phyloP scores from a whole-genome alignment of 73 alveolate species.

The Urostyla sp. region DNA sequence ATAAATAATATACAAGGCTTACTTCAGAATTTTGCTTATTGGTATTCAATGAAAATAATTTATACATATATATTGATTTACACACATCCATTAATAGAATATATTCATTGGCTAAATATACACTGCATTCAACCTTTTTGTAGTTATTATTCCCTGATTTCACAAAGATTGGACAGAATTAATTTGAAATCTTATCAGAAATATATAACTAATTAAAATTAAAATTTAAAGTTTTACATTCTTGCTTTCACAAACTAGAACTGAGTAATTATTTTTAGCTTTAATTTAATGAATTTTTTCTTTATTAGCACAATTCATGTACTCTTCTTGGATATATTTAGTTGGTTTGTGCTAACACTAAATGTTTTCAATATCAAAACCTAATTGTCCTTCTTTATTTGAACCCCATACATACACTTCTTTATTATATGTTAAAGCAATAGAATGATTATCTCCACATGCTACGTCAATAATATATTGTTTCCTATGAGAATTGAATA shows the following conservation, averaged over 20 bases:
- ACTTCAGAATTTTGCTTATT: neutral
- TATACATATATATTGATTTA: constrained; percentile 35
- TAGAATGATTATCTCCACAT: constrained; percentile 73
- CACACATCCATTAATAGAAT: constrained; percentile 35
- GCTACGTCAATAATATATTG: constrained; percentile 62
- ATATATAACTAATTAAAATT: constrained; percentile 20
- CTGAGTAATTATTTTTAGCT: constrained; percentile 38
- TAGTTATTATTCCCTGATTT: neutral
- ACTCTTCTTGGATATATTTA: neutral
- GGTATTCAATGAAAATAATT: neutral
- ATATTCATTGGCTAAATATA: constrained; percentile 40
- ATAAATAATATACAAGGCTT: neutral
- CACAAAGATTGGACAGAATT: constrained; percentile 29
- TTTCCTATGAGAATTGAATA: neutral
- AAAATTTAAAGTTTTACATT: neutral
- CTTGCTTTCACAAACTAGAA: constrained; percentile 17
- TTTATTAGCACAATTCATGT: constrained; percentile 37
- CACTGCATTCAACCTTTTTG: constrained; percentile 34
- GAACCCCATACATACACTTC: constrained; percentile 79
- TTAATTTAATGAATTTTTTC: constrained; percentile 26
- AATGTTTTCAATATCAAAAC: constrained; percentile 42
- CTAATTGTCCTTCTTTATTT: constrained; percentile 77
- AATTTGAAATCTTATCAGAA: constrained; percentile 12
- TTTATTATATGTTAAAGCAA: constrained; percentile 55
- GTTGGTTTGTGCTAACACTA: neutral